Evolutionary conservation across 1,284 basidiomycete genomes (phyloP), one percentile per base, ranked within the genome.

Genomic region (Apiotrichum sp.): DNA sequence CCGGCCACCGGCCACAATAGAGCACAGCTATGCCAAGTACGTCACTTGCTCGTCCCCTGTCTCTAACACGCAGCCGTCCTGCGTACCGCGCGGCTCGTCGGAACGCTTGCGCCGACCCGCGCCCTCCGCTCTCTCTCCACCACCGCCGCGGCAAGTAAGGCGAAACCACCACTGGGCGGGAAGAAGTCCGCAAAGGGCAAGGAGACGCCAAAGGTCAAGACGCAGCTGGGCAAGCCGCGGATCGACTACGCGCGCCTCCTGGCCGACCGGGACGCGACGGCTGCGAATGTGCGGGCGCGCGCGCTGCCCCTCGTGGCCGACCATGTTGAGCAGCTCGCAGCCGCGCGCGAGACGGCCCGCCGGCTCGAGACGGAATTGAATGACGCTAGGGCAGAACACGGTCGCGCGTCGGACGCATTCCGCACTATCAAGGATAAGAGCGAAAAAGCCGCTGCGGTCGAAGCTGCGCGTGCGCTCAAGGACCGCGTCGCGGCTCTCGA

Each of bases 211-310:
- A 48, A 49, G 42, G 35, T 50, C 50, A 50, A 56, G 40, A 72
- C 71, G 8, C 72, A 75, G 31, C 78, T 91, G 6, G 86, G 86
- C 6, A 82, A 79, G 63, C 88, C 89, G 10, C 82, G 87, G 16
- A 78, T 91, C 7, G 84, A 93, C 76, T 91, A 89, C 51, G 56
- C 57, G n/a, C 56, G 55, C 14, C 61, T 75, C 5, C 66, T 72
- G 3, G 52, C 66, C 50, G 50, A 65, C 44, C 66, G 67, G 2
- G 55, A 56, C 11, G 47, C 56, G 10, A 72, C 69, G 0, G 64
- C 65, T 5, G 48, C 57, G 8, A 77, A 77, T 53, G 66, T 69
- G 32, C 44, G 63, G 7, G 52, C 63, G 8, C 68, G 75, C 11
- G 60, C 56, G 8, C 56, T 69, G 0, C 66, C 62, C 4, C 49